phyloP scores from a whole-genome alignment of 805 yeast genomes.

The Cyberlindnera sargentensis region DNA sequence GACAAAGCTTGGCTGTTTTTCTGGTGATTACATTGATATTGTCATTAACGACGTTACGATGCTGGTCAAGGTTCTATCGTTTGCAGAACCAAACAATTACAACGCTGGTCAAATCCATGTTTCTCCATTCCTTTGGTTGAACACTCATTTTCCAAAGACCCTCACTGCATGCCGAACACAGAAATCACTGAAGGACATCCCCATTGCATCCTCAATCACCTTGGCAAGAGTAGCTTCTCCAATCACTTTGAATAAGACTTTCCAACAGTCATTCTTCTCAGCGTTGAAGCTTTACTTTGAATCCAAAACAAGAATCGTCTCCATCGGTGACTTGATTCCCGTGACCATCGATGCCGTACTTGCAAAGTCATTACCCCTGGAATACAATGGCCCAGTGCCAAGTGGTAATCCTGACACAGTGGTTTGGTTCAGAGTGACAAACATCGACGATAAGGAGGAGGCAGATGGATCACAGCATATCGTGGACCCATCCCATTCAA shows the following conservation, averaged over 20 bases:
- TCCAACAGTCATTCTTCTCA: constrained; percentile 55
- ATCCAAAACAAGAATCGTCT: constrained; percentile 47
- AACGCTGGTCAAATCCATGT: constrained; percentile 36
- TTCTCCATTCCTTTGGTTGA: constrained; percentile 56
- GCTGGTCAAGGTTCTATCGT: constrained; percentile 39
- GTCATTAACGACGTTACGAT: constrained; percentile 3
- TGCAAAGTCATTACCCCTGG: constrained; percentile 37
- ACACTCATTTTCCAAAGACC: constrained; percentile 32
- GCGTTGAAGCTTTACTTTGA: constrained; percentile 58
- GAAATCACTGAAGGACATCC: constrained; percentile 25
- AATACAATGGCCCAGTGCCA: constrained; percentile 30
- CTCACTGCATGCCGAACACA: constrained; percentile 14
- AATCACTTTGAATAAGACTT: constrained; percentile 53
- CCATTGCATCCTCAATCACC: constrained; percentile 54
- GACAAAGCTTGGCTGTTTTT: constrained; percentile 51
- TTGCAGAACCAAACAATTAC: constrained; percentile 55
- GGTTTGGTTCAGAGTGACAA: constrained; percentile 79
- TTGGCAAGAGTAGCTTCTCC: constrained; percentile 66
- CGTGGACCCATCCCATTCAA: constrained; percentile 62
- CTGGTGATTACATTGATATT: constrained; percentile 57
- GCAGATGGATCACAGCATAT: constrained; percentile 35
- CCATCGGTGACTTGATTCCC: constrained; percentile 64
- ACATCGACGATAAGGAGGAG: constrained; percentile 30
- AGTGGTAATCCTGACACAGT: constrained; percentile 60
- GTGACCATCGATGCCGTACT: constrained; percentile 66